Conservation (phyloP, 2,329 filamentous ascomycete genomes). For the Fusarium anthophilum region DNA sequence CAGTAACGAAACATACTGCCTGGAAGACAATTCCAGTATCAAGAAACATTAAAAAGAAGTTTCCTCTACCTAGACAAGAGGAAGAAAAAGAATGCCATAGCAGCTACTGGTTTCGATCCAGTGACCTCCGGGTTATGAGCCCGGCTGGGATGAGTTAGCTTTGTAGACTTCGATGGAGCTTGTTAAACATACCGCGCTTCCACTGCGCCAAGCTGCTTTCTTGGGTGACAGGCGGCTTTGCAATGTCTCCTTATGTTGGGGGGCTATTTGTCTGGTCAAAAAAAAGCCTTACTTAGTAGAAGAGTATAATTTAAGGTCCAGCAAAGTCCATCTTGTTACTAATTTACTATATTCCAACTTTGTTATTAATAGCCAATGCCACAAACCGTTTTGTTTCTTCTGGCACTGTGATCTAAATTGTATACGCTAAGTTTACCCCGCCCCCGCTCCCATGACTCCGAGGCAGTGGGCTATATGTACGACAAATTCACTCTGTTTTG, state of each 20-base stretch:
- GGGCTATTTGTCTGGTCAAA: neutral
- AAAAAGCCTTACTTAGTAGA: neutral
- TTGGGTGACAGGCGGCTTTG: neutral
- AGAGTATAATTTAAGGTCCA: too few species aligned
- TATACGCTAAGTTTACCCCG: neutral
- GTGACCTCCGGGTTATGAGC: constrained; percentile 31
- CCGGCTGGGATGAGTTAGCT: constrained; percentile 20
- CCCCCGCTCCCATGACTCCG: neutral
- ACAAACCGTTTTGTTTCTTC: too few species aligned
- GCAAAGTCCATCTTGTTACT: too few species aligned
- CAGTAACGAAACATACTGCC: neutral
- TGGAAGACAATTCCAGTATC: neutral
- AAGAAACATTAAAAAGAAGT: neutral
- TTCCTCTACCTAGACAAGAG: neutral
- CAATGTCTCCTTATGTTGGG: neutral
- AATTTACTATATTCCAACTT: neutral
- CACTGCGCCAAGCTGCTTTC: constrained; percentile 30
- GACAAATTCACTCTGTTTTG: neutral
- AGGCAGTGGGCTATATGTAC: neutral
- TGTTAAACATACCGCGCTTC: constrained; percentile 21
- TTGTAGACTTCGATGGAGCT: neutral
- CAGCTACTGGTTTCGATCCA: constrained; percentile 29
- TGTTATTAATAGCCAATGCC: too few species aligned
- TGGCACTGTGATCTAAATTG: neutral
- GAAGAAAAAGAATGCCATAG: neutral